Conservation (phyloP, 2,329 filamentous ascomycete species). For the Aspergillus viridinutans region DNA sequence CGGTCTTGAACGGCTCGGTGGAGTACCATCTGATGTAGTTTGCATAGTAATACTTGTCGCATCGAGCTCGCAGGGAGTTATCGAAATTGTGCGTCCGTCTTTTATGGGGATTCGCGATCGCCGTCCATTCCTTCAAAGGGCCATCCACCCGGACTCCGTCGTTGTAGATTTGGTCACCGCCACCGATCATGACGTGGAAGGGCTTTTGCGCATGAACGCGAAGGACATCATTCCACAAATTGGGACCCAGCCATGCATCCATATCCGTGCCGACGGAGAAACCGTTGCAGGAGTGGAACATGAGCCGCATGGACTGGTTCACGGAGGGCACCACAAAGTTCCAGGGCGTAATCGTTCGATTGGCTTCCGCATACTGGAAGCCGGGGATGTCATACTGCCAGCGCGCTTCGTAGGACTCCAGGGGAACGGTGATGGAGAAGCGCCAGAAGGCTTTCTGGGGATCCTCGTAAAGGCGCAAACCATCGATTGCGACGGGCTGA, state of each 20-base stretch:
- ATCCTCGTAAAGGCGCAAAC: conserved; percentile 59
- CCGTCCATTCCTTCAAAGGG: conserved; percentile 65
- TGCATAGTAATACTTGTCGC: conserved; percentile 59
- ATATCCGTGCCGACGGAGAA: conserved; percentile 64
- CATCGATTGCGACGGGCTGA: conserved; percentile 36
- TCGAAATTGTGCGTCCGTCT: conserved; percentile 58
- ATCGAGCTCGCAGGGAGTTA: conserved; percentile 59
- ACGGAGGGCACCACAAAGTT: conserved; percentile 56
- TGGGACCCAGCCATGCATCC: conserved; percentile 58
- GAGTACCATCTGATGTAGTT: conserved; percentile 66
- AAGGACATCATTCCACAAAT: conserved; percentile 62
- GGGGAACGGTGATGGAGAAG: conserved; percentile 58
- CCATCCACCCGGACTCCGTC: conserved; percentile 79
- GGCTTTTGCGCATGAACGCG: conserved; percentile 56
- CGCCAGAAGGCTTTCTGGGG: conserved; percentile 56
- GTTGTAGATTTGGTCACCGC: conserved; percentile 81
- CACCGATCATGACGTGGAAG: conserved; percentile 73
- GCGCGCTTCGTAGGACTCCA: conserved; percentile 66
- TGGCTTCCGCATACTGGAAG: conserved; percentile 57
- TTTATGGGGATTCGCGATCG: conserved; percentile 58
- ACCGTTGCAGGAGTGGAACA: conserved; percentile 67
- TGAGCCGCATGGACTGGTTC: conserved; percentile 63
- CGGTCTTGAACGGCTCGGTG: conserved; percentile 57
- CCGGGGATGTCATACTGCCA: conserved; percentile 75
- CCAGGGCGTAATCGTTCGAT: conserved; percentile 51